Evolutionary conservation across 441 rosid genomes (phyloP).

Genomic region (Syzygium syzygioides): DNA sequence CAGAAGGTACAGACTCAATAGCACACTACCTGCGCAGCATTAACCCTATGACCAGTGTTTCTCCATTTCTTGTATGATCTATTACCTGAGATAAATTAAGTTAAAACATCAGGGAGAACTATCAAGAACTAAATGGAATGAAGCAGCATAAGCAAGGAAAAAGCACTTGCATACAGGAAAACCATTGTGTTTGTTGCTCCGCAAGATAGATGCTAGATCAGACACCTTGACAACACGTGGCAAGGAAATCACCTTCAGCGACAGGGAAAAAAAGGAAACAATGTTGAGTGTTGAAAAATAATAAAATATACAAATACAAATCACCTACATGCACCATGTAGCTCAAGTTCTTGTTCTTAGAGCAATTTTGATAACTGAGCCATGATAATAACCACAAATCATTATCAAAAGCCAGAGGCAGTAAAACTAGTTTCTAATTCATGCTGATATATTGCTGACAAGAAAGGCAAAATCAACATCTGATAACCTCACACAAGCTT

Average conservation of each 20-base stretch:
- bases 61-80: constrained; percentile 88
- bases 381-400: neutral
- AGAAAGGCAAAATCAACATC: neutral
- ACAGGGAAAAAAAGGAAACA: constrained; percentile 4
- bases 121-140: neutral
- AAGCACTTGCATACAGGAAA: constrained; percentile 66
- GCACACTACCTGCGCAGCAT: constrained; percentile 78
- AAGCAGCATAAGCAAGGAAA: neutral
- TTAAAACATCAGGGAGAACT: constrained; percentile 9
- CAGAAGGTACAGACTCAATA: neutral
- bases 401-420: neutral
- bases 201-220: constrained; percentile 78
- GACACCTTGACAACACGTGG: constrained; percentile 89
- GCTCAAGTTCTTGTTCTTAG: neutral
- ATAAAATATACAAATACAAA: neutral
- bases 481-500: neutral
- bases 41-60: constrained; percentile 86
- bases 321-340: neutral
- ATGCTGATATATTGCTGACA: neutral
- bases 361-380: neutral
- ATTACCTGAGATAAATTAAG: constrained; percentile 47
- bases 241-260: constrained; percentile 68
- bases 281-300: constrained; percentile 1
- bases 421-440: neutral
- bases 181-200: constrained; percentile 86